Evolutionary conservation across 768 basidiomycete species (phyloP), one percentile per base, ranked within the genome.

Genomic region (Mycena amicta): DNA sequence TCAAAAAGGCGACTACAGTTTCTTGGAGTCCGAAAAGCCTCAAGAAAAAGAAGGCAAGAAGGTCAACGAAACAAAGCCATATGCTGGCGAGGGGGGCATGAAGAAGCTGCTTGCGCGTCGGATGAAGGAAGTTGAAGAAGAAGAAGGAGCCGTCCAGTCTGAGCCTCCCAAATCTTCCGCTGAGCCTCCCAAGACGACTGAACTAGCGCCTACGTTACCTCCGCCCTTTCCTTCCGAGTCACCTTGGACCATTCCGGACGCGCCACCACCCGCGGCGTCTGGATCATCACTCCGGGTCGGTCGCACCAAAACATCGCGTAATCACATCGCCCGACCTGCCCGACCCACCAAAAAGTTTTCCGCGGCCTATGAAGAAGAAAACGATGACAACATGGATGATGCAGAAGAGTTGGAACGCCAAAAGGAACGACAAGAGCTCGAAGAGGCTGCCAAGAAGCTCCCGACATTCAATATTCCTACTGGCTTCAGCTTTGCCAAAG

Each of bases 51-150:
- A 74, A 62, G 66, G 74, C 64, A 73, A 77, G 67, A 68, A 75
- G 18, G 71, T 77, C 15, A 85, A 84, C 60, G 80, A 80, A 37
- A 83, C 83, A 20, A 92, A 92, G 66, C 90, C 90, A 3, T 92
- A 92, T 65, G 86, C 89, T 1, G 90, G 90, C 5, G 83, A 85
- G 60, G 88, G 90, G 52, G 88, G 89, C 0, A 86, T 90, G 80
- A 90, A 88, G 77, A 92, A 87, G 67, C 73, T 90, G 70, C 71
- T 92, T 37, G 85, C 87, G 20, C 31, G 53, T 27, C 59, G 59
- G 18, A 50, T 57, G 64, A 66, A 56, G 40, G 63, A 69, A 49
- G 65, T 66, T 13, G 53, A 67, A 57, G 60, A 61, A 37, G 61
- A 66, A 46, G 69, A 66, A 25, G 67, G 67, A 40, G 18, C 53